A percentile compares a stretch with the other conserved stretches of the same genome.
Evolutionary conservation across 345 rosid genomes (phyloP).

Genomic region (Orychophragmus violaceus): DNA sequence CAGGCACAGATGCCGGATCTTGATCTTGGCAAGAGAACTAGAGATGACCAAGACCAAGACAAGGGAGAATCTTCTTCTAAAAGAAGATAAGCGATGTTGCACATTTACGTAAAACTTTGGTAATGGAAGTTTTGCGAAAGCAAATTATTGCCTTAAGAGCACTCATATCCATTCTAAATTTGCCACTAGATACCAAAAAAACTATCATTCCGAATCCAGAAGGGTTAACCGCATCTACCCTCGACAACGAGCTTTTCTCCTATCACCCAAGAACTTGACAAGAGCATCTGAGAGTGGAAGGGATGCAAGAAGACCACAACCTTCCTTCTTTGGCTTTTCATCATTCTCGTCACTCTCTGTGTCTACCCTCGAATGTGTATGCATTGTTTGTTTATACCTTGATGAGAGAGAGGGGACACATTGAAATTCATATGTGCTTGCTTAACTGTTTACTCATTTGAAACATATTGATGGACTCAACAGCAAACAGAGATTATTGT

Average conservation of each 20-base stretch:
- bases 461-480: conserved; percentile 53
- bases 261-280: conserved; percentile 49
- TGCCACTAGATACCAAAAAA: conserved; percentile 13
- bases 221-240: conserved; percentile 42
- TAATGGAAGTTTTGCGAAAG: too few relatives aligned
- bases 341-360: conserved; percentile 39
- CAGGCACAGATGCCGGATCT: too few relatives aligned
- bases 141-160: too few relatives aligned
- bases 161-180: background rate
- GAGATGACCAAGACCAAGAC: too few relatives aligned
- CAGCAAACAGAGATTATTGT: conserved; percentile 40
- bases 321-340: conserved; percentile 48
- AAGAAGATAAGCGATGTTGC: too few relatives aligned
- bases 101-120: too few relatives aligned
- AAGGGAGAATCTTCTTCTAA: too few relatives aligned
- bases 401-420: background rate
- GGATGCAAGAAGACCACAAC: conserved; percentile 45
- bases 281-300: conserved; percentile 55
- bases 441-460: conserved; percentile 52
- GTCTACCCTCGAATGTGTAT: background rate
- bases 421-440: conserved; percentile 40
- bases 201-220: background rate
- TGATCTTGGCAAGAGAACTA: too few relatives aligned
- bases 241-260: conserved; percentile 49
- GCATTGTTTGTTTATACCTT: background rate